phyloP scores from a whole-genome alignment of 2,329 filamentous ascomycete species.

The Talaromyces funiculosus region DNA sequence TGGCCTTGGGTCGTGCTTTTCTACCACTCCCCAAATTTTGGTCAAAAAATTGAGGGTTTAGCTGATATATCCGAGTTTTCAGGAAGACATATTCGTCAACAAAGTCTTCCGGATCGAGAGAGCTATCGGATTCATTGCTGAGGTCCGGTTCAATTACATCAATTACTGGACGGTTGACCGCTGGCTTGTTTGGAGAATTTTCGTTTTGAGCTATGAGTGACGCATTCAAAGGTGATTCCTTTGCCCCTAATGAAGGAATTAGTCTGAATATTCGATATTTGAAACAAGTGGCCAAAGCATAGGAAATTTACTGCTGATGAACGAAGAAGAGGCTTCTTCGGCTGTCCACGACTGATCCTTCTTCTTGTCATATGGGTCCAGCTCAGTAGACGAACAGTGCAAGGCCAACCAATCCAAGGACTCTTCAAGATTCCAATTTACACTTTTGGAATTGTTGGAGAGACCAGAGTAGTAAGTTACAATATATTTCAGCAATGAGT shows the following conservation, averaged over 20 bases:
- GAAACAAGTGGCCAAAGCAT: background rate
- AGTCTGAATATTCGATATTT: constrained; percentile 14
- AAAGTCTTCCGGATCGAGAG: constrained; percentile 69
- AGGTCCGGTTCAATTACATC: constrained; percentile 21
- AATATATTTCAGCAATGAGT: constrained; percentile 60
- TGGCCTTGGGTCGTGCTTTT: constrained; percentile 22
- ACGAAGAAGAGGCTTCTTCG: constrained; percentile 28
- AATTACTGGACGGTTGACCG: constrained; percentile 24
- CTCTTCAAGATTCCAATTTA: constrained; percentile 80
- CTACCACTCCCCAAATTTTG: constrained; percentile 37
- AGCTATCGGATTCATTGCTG: constrained; percentile 50
- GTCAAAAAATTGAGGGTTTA: constrained; percentile 52
- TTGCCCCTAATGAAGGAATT: constrained; percentile 25
- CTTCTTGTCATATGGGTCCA: constrained; percentile 63
- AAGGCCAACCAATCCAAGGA: constrained; percentile 85
- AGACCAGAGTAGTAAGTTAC: constrained; percentile 62
- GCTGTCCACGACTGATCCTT: constrained; percentile 25
- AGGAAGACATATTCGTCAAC: constrained; percentile 71
- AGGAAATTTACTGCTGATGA: constrained; percentile 30
- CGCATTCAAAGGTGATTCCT: constrained; percentile 24
- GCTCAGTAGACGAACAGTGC: constrained; percentile 62
- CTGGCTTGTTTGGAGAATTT: constrained; percentile 20
- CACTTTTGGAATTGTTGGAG: constrained; percentile 52
- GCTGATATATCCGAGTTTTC: constrained; percentile 61
- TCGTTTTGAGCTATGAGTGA: constrained; percentile 20